These are phyloP conservation scores for Venturia nashicola DNA, from an alignment of 2,329 filamentous ascomycete genomes.

Conservation along the genomic window DNA sequence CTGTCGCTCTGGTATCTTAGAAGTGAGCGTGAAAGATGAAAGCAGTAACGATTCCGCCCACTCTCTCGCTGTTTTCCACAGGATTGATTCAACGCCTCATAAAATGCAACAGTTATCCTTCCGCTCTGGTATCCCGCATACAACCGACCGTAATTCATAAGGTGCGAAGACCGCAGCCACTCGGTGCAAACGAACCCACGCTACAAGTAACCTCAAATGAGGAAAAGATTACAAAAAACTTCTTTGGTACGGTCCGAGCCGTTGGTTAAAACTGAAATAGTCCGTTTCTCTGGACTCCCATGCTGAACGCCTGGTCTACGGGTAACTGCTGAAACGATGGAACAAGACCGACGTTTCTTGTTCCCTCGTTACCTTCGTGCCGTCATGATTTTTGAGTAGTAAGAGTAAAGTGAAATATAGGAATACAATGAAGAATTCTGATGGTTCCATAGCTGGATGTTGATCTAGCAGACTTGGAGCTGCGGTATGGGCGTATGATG, in stretches of 20 bases:
- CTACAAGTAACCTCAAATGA: neutral
- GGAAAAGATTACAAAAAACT: neutral
- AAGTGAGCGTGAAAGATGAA: slow-evolving; percentile 2
- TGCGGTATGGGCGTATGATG: slow-evolving; percentile 7
- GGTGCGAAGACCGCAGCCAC: too few relatives aligned
- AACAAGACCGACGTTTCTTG: neutral
- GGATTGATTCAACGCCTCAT: neutral
- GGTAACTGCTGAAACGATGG: neutral
- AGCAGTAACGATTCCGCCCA: neutral
- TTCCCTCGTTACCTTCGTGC: neutral
- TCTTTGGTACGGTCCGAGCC: neutral
- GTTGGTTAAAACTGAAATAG: neutral
- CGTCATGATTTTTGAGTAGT: neutral
- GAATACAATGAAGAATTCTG: slow-evolving; percentile 1
- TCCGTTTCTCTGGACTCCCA: neutral
- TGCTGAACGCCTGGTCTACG: neutral
- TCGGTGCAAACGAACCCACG: neutral
- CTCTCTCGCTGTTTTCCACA: neutral
- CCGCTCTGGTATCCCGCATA: neutral
- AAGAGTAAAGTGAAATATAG: neutral
- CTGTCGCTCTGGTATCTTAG: neutral
- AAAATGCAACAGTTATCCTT: neutral
- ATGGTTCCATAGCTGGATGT: slow-evolving; percentile 1
- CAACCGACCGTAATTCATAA: neutral
- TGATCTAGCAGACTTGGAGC: slow-evolving; percentile 8